A percentile compares a stretch with the other conserved stretches of the same genome.
Evolutionary conservation across 1,139 yeast species (phyloP).

Genomic region (Taphrina flavorubra): DNA sequence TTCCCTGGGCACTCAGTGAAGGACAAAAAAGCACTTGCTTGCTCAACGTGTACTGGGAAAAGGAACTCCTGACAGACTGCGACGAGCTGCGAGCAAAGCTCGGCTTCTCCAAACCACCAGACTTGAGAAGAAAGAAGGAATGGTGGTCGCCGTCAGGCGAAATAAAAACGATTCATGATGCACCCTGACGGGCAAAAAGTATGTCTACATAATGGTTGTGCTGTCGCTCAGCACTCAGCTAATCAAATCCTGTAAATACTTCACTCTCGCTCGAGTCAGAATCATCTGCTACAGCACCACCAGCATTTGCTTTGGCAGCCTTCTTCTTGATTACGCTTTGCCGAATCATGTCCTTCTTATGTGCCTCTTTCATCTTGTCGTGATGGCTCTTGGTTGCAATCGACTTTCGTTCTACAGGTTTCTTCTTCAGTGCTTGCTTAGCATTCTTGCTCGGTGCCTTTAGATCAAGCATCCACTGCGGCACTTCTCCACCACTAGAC

Average conservation of each 20-base stretch:
- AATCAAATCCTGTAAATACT: constrained; percentile 26
- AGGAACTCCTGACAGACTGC: constrained; percentile 72
- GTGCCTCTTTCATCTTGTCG: constrained; percentile 39
- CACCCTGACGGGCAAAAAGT: constrained; percentile 1
- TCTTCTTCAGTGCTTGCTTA: constrained; percentile 66
- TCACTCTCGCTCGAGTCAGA: constrained; percentile 5
- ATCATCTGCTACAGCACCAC: background rate
- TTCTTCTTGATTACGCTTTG: constrained; percentile 30
- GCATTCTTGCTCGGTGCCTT: constrained; percentile 72
- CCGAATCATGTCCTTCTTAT: constrained; percentile 39
- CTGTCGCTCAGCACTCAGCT: background rate
- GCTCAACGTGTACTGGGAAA: constrained; percentile 93
- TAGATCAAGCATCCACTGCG: constrained; percentile 81
- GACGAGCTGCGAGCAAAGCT: constrained; percentile 63
- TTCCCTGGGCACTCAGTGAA: constrained; percentile 86
- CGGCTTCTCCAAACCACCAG: constrained; percentile 42
- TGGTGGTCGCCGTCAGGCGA: constrained; percentile 40
- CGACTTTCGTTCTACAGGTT: constrained; percentile 52
- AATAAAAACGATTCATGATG: constrained; percentile 24
- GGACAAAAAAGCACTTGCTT: constrained; percentile 78
- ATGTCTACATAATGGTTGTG: too few species aligned
- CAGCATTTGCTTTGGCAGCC: constrained; percentile 1
- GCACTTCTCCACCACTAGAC: constrained; percentile 77
- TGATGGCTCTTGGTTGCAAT: constrained; percentile 40
- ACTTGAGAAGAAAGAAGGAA: constrained; percentile 33